Conservation (phyloP, 495 filamentous ascomycete genomes). For the Terfezia claveryi region DNA sequence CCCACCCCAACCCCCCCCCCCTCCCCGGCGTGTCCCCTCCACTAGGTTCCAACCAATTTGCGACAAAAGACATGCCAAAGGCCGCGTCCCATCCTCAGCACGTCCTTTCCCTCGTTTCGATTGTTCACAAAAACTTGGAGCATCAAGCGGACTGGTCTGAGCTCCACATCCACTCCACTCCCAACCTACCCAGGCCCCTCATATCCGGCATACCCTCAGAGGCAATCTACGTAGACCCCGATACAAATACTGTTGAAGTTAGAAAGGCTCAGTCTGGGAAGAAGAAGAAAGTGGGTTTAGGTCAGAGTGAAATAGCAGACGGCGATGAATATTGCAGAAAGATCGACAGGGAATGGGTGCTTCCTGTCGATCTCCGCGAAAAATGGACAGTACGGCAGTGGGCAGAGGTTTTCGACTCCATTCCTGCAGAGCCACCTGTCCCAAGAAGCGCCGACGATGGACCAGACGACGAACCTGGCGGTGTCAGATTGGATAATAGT, state of each 20-base stretch:
- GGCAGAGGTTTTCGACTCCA: constrained; percentile 57
- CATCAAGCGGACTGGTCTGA: constrained; percentile 71
- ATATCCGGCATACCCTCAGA: constrained; percentile 76
- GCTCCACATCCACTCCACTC: constrained; percentile 32
- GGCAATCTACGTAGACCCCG: constrained; percentile 73
- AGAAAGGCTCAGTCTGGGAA: background rate
- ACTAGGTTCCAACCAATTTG: no score
- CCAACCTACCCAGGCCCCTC: constrained; percentile 35
- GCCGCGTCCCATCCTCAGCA: constrained; percentile 20
- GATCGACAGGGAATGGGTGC: constrained; percentile 56
- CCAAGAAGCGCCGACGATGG: constrained; percentile 7
- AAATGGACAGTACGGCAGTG: constrained; percentile 58
- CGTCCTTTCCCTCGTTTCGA: constrained; percentile 22
- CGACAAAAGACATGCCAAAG: no score
- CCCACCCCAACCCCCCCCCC: no score
- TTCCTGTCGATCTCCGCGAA: constrained; percentile 65
- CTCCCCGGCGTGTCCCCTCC: no score
- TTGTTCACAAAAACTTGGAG: constrained; percentile 18
- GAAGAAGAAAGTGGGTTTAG: background rate
- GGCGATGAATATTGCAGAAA: constrained; percentile 33
- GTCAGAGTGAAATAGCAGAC: constrained; percentile 42
- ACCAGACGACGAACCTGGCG: constrained; percentile 14
- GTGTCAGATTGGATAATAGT: constrained; percentile 21
- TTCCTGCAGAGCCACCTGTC: constrained; percentile 29
- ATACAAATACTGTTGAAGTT: constrained; percentile 21